Evolutionary conservation across 495 filamentous ascomycete genomes (phyloP).

Genomic region (Aspergillus cristatus): DNA sequence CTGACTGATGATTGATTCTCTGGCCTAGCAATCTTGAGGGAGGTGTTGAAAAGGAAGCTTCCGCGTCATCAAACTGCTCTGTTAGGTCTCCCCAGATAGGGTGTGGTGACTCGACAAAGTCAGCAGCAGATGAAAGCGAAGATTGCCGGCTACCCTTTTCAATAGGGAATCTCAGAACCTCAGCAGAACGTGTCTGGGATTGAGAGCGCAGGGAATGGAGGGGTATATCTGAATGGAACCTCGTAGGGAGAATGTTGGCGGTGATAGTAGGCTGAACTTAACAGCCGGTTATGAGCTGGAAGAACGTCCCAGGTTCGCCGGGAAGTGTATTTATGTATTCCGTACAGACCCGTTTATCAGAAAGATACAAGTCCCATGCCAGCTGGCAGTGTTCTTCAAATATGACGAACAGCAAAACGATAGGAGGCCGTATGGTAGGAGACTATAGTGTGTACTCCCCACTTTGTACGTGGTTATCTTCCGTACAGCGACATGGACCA

Average conservation of each 20-base stretch:
- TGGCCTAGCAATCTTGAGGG: conserved; percentile 47
- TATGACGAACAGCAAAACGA: conserved; percentile 3
- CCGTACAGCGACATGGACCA: too few species aligned
- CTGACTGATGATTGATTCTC: conserved; percentile 12
- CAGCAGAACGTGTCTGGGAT: conserved; percentile 23
- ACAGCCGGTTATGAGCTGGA: conserved; percentile 42
- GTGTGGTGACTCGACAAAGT: conserved; percentile 60
- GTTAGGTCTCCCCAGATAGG: conserved; percentile 87
- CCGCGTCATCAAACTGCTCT: conserved; percentile 74
- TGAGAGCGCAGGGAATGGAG: conserved; percentile 43
- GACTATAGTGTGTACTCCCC: too few species aligned
- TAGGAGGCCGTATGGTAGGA: neutral
- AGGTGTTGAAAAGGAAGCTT: conserved; percentile 67
- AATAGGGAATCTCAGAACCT: conserved; percentile 29
- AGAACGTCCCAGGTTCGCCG: too few species aligned
- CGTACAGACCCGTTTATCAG: too few species aligned
- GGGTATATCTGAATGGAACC: conserved; percentile 43
- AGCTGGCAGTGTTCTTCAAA: too few species aligned
- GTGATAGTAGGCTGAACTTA: conserved; percentile 36
- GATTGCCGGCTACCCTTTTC: conserved; percentile 44
- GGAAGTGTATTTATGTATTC: too few species aligned
- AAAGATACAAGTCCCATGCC: too few species aligned
- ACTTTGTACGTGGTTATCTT: neutral
- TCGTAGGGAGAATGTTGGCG: conserved; percentile 53
- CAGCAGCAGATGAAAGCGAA: conserved; percentile 47